A percentile compares a stretch with the other conserved stretches of the same genome.
phyloP scores from a whole-genome alignment of 257 asterid species.

The Salvia splendens region DNA sequence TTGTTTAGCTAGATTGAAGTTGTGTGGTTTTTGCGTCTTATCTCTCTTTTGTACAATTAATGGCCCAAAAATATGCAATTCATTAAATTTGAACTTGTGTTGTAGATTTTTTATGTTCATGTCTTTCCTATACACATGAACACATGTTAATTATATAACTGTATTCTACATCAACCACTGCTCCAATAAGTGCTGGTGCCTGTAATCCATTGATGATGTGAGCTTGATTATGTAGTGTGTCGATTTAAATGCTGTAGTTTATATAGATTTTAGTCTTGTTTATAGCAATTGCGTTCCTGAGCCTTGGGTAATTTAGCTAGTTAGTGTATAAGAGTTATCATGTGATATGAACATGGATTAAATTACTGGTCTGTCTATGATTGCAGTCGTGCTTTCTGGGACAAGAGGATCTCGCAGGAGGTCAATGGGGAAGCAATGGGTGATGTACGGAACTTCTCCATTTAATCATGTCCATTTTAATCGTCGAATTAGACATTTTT shows the following conservation, averaged over 20 bases:
- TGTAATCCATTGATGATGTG: neutral
- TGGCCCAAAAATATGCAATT: too few relatives aligned
- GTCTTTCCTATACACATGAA: too few relatives aligned
- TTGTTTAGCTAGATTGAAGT: too few relatives aligned
- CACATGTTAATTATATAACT: neutral
- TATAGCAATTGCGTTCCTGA: neutral
- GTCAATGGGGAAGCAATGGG: slow-evolving; percentile 57
- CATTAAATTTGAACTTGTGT: too few relatives aligned
- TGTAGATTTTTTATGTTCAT: too few relatives aligned
- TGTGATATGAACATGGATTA: too few relatives aligned
- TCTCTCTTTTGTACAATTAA: too few relatives aligned
- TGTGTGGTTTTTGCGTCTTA: too few relatives aligned
- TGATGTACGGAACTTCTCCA: slow-evolving; percentile 39
- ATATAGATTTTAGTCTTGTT: neutral
- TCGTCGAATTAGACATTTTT: neutral
- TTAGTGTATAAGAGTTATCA: too few relatives aligned
- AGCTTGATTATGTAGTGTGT: neutral
- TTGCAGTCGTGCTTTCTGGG: slow-evolving; percentile 49
- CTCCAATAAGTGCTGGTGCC: neutral
- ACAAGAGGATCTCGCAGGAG: slow-evolving; percentile 63
- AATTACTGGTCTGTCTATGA: neutral
- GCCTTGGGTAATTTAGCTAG: neutral
- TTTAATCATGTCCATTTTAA: neutral
- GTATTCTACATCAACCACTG: neutral
- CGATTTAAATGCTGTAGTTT: neutral